These are phyloP conservation scores for Meyerozyma sp. DNA, from an alignment of 1,139 yeast species.

Conservation along the genomic window DNA sequence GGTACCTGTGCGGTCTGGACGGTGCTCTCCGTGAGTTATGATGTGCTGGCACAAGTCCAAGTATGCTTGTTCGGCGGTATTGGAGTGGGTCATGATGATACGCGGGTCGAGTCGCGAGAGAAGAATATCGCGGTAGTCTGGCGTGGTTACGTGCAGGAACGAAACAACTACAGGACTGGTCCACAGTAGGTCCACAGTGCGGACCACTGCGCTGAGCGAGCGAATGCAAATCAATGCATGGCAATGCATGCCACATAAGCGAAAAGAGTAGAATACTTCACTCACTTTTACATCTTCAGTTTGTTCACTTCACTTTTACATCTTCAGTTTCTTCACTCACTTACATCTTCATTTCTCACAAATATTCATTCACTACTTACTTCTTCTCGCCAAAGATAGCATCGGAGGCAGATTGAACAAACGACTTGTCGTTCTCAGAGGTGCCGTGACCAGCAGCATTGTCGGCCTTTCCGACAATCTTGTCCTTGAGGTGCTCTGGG, in stretches of 20 bases:
- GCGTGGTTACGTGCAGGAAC: too few species aligned
- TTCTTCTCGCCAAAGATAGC: slow-evolving; percentile 15
- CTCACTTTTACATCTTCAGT: too few species aligned
- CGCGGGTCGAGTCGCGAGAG: neutral
- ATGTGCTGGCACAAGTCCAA: slow-evolving; percentile 75
- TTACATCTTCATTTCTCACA: too few species aligned
- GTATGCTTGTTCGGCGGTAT: slow-evolving; percentile 74
- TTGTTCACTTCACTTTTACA: too few species aligned
- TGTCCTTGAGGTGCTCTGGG: slow-evolving; percentile 11
- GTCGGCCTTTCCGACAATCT: slow-evolving; percentile 12
- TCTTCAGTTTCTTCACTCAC: too few species aligned
- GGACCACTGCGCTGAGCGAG: too few species aligned
- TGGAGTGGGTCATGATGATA: slow-evolving; percentile 22
- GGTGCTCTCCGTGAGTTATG: slow-evolving; percentile 76
- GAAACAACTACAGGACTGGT: too few species aligned
- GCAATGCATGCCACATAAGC: too few species aligned
- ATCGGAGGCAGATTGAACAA: slow-evolving; percentile 13
- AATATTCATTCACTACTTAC: slow-evolving; percentile 4
- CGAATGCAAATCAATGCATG: too few species aligned
- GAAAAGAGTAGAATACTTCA: too few species aligned
- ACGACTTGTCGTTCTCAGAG: slow-evolving; percentile 12
- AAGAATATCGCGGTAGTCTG: neutral
- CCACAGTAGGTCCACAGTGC: too few species aligned
- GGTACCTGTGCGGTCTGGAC: slow-evolving; percentile 96
- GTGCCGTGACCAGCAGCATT: slow-evolving; percentile 11